These are phyloP conservation scores for Limtongia smithiae DNA, from an alignment of 805 yeast species.

Conservation along the genomic window DNA sequence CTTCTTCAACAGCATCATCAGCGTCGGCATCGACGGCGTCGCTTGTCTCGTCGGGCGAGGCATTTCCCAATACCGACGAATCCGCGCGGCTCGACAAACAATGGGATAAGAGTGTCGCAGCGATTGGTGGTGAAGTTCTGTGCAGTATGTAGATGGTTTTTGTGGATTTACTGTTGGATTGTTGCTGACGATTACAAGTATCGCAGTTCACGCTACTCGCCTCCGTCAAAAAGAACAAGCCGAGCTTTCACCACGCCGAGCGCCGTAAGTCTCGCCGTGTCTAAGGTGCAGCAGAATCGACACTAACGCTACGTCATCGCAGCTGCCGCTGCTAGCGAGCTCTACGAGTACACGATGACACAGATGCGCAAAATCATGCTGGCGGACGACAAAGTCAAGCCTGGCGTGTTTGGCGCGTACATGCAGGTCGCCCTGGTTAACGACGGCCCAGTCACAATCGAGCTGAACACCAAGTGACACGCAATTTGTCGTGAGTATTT, in stretches of 20 bases:
- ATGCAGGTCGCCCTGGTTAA: constrained; percentile 88
- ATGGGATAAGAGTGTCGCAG: constrained; percentile 72
- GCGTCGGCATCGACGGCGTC: constrained; percentile 3
- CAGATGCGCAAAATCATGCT: constrained; percentile 46
- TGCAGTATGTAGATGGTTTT: constrained; percentile 43
- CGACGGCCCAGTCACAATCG: constrained; percentile 91
- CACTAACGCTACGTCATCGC: no score
- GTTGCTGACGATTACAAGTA: constrained; percentile 40
- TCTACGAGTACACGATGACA: constrained; percentile 47
- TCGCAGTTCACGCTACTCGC: constrained; percentile 92
- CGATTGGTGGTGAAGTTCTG: constrained; percentile 66
- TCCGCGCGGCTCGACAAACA: constrained; percentile 41
- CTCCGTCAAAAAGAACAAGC: constrained; percentile 86
- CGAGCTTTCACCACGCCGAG: constrained; percentile 85
- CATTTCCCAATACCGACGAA: not conserved
- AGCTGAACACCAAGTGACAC: constrained; percentile 39
- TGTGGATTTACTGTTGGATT: not conserved
- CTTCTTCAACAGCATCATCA: constrained; percentile 38
- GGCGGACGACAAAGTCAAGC: constrained; percentile 68
- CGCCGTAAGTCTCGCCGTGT: constrained; percentile 59
- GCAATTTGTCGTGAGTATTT: constrained; percentile 12
- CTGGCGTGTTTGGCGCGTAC: constrained; percentile 94
- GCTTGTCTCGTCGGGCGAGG: not conserved
- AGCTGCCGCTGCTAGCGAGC: constrained; percentile 16
- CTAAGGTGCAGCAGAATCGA: no score